A percentile compares a stretch with the other conserved stretches of the same genome.
Conservation (phyloP, 805 yeast genomes). For the Candida insectalens region DNA sequence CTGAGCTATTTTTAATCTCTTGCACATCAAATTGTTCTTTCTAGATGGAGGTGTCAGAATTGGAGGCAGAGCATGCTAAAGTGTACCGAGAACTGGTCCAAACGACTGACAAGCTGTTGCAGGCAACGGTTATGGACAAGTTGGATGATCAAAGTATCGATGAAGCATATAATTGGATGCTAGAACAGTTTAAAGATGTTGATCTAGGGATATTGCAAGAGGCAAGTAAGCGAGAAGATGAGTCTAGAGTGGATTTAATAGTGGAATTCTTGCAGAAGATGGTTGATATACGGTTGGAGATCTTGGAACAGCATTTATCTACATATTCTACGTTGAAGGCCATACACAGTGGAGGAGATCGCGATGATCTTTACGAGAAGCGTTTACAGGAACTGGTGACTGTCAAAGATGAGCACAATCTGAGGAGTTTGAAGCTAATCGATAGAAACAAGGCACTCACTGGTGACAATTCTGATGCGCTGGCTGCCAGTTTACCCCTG, state of each 20-base stretch:
- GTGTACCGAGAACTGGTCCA: constrained; percentile 23
- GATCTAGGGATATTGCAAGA: constrained; percentile 2
- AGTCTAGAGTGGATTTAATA: background rate
- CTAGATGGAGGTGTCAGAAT: too few relatives aligned
- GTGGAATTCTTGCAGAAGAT: constrained; percentile 9
- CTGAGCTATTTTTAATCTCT: too few relatives aligned
- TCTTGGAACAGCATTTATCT: constrained; percentile 15
- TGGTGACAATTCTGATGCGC: background rate
- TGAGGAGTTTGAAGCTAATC: background rate
- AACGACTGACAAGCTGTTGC: constrained; percentile 24
- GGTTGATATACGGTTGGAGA: constrained; percentile 10
- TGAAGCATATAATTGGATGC: background rate
- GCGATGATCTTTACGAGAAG: constrained; percentile 7
- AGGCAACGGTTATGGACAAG: background rate
- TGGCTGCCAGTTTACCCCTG: background rate
- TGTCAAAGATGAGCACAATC: constrained; percentile 8
- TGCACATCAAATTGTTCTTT: too few relatives aligned
- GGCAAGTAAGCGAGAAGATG: background rate
- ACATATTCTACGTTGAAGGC: constrained; percentile 15
- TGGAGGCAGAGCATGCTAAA: constrained; percentile 22
- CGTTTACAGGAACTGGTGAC: constrained; percentile 5
- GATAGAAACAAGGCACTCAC: background rate
- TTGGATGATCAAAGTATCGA: background rate
- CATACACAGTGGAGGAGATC: constrained; percentile 10
- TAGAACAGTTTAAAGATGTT: background rate